Conservation (phyloP, 495 filamentous ascomycete species). For the Cercophora scortea region DNA sequence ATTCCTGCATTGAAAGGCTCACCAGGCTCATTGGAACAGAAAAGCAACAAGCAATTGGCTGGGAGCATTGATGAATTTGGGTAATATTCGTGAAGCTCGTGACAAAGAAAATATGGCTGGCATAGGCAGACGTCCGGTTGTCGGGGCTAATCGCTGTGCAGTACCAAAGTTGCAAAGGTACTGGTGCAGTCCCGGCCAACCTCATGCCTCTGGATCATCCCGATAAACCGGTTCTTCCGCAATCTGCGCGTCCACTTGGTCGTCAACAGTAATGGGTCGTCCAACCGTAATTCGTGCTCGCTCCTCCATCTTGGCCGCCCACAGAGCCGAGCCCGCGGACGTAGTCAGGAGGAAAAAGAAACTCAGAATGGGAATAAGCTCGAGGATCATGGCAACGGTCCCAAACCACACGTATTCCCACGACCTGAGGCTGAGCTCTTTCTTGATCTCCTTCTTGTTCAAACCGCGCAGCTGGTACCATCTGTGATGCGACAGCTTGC, state of each 20-base stretch:
- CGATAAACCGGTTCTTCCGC: constrained; percentile 19
- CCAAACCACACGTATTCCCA: constrained; percentile 61
- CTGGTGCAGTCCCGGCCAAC: neutral
- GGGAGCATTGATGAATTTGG: too few relatives aligned
- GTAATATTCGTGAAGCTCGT: too few relatives aligned
- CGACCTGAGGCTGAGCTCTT: constrained; percentile 55
- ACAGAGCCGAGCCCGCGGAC: constrained; percentile 72
- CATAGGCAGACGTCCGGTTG: too few relatives aligned
- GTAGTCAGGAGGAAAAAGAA: constrained; percentile 83
- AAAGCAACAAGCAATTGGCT: too few relatives aligned
- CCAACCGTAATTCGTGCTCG: constrained; percentile 18
- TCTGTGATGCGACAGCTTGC: constrained; percentile 50
- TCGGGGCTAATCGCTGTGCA: too few relatives aligned
- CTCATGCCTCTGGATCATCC: constrained; percentile 12
- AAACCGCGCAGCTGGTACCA: constrained; percentile 82
- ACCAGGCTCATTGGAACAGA: too few relatives aligned
- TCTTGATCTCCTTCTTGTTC: constrained; percentile 51
- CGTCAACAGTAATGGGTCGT: constrained; percentile 8
- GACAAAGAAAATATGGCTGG: too few relatives aligned
- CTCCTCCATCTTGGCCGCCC: constrained; percentile 57
- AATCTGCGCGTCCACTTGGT: constrained; percentile 6
- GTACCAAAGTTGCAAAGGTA: too few relatives aligned
- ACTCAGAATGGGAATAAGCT: constrained; percentile 77
- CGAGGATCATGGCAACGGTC: constrained; percentile 45
- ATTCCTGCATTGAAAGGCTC: too few relatives aligned